Percentiles rank a stretch among this genome's conserved stretches.
These are phyloP conservation scores for Tolypocladium capitatum DNA, from an alignment of 2,329 filamentous ascomycete genomes.

Conservation along the genomic window DNA sequence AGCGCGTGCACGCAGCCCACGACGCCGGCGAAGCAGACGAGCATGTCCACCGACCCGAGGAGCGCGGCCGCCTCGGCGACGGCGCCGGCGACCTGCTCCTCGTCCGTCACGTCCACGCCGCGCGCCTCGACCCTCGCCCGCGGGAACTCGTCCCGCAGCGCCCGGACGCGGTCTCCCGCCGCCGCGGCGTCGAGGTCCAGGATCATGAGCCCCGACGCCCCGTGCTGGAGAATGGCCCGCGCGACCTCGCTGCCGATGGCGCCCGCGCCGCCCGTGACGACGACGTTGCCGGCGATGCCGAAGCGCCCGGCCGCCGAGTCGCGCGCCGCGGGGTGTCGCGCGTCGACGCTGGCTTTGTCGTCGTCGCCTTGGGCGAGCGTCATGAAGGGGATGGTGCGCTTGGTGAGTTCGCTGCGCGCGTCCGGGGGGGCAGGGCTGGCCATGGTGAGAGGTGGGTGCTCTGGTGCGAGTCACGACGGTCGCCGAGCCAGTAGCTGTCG, in stretches of 20 bases:
- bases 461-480: too few species aligned
- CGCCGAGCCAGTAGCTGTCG: too few species aligned
- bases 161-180: conserved; percentile 9
- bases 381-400: conserved; percentile 14
- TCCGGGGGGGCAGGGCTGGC: neutral
- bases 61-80: conserved; percentile 1
- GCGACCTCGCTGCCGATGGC: conserved; percentile 32
- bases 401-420: conserved; percentile 9
- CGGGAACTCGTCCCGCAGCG: conserved; percentile 9
- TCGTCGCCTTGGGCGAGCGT: conserved; percentile 8
- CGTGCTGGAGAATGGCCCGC: conserved; percentile 55
- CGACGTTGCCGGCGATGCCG: conserved; percentile 16
- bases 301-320: conserved; percentile 13
- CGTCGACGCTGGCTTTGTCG: neutral
- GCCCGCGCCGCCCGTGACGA: conserved; percentile 36
- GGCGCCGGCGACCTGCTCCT: conserved; percentile 5
- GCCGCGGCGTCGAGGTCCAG: conserved; percentile 41
- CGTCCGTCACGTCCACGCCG: conserved; percentile 10
- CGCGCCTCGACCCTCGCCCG: conserved; percentile 3
- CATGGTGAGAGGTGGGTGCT: too few species aligned
- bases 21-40: conserved; percentile 41
- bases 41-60: conserved; percentile 10
- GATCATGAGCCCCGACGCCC: conserved; percentile 42
- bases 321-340: neutral
- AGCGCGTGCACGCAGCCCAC: conserved; percentile 48